Conservation (phyloP, 2,329 filamentous ascomycete species). For the Endothia cerciana region DNA sequence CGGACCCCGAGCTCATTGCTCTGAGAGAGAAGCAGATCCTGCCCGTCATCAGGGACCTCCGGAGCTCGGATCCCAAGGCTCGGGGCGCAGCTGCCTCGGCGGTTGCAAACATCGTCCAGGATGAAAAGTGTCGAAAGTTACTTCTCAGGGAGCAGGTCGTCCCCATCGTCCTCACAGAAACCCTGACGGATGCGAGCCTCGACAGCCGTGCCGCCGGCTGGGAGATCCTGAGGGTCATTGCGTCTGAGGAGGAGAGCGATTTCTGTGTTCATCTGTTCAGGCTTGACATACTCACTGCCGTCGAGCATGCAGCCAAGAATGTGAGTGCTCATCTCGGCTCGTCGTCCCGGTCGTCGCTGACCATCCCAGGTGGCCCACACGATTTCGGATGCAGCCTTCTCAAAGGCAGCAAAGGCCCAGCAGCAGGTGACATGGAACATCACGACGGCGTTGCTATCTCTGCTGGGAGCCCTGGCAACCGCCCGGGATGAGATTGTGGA, state of each 20-base stretch:
- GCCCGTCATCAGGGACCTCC: conserved; percentile 63
- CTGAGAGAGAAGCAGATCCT: conserved; percentile 67
- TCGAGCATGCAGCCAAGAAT: conserved; percentile 37
- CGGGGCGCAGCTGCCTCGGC: conserved; percentile 62
- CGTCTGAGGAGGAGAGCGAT: conserved; percentile 66
- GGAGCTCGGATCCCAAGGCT: conserved; percentile 61
- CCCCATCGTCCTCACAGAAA: conserved; percentile 64
- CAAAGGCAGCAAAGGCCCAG: conserved; percentile 56
- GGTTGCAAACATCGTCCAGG: conserved; percentile 65
- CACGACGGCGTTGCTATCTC: conserved; percentile 54
- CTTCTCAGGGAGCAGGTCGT: conserved; percentile 70
- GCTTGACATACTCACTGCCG: conserved; percentile 62
- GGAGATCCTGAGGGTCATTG: conserved; percentile 66
- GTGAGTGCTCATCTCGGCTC: neutral
- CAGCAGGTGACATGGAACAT: conserved; percentile 59
- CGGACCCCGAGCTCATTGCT: conserved; percentile 66
- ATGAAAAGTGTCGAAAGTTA: conserved; percentile 65
- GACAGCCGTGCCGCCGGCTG: conserved; percentile 70
- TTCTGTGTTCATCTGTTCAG: conserved; percentile 69
- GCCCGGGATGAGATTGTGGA: conserved; percentile 64
- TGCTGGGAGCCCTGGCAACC: conserved; percentile 59
- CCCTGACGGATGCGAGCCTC: conserved; percentile 63
- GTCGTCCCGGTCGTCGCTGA: neutral
- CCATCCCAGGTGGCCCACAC: conserved; percentile 30
- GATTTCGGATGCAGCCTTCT: conserved; percentile 46